A percentile compares a stretch with the other conserved stretches of the same genome.
Conservation (phyloP, 768 basidiomycete species). For the Phanerodontia chrysosporium region DNA sequence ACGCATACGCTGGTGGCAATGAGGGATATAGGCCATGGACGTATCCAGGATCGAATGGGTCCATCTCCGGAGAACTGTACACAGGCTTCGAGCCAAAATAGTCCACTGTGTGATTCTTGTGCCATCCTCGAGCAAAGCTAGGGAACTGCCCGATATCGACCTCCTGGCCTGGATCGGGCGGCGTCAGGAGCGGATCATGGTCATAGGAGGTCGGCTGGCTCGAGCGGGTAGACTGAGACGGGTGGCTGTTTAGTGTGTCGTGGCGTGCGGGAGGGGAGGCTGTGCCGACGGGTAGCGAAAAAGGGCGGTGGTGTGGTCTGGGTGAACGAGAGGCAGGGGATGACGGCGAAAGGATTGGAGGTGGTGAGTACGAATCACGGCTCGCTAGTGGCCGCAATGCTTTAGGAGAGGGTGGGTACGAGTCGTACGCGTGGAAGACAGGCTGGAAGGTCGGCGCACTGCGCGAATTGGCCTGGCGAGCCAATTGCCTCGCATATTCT, state of each 20-base stretch:
- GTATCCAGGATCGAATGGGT: constrained; percentile 32
- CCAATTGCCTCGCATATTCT: constrained; percentile 57
- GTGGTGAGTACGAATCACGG: constrained; percentile 23
- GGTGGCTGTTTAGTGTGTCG: constrained; percentile 18
- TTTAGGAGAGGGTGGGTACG: constrained; percentile 30
- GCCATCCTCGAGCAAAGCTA: constrained; percentile 61
- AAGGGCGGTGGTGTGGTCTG: constrained; percentile 33
- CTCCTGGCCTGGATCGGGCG: constrained; percentile 32
- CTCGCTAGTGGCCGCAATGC: constrained; percentile 26
- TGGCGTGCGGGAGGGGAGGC: constrained; percentile 7
- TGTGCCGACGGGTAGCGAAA: constrained; percentile 43
- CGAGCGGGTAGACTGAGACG: constrained; percentile 2
- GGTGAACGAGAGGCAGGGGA: constrained; percentile 19
- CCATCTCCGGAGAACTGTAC: constrained; percentile 13
- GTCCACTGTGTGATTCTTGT: constrained; percentile 30
- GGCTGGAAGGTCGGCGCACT: constrained; percentile 19
- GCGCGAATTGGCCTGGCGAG: constrained; percentile 24
- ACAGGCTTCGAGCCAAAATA: constrained; percentile 9
- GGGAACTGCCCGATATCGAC: constrained; percentile 63
- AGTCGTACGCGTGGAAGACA: constrained; percentile 21
- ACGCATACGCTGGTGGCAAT: constrained; percentile 24
- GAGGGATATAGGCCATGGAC: constrained; percentile 23
- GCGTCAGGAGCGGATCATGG: constrained; percentile 9
- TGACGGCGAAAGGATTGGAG: constrained; percentile 21
- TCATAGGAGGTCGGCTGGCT: background rate